Evolutionary conservation across 1,139 yeast species (phyloP).

Genomic region (Candida sojae): DNA sequence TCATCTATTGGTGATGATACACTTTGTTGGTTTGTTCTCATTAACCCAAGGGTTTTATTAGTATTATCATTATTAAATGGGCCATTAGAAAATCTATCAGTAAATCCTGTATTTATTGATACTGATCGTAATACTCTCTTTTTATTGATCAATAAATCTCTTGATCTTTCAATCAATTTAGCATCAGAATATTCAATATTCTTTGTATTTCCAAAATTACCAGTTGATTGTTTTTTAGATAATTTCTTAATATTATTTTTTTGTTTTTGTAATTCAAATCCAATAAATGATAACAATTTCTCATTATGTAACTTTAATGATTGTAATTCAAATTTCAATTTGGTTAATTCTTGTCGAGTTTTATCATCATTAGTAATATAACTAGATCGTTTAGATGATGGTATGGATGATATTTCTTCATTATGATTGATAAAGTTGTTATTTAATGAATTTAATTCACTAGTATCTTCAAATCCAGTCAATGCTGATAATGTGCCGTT

Average conservation of each 20-base stretch:
- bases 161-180: slow-evolving; percentile 47
- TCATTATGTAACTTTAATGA: slow-evolving; percentile 58
- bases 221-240: slow-evolving; percentile 37
- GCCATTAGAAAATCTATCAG: slow-evolving; percentile 4
- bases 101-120: slow-evolving; percentile 41
- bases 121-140: slow-evolving; percentile 48
- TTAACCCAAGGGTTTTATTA: no score
- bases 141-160: slow-evolving; percentile 43
- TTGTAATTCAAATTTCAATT: slow-evolving; percentile 54
- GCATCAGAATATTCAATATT: slow-evolving; percentile 56
- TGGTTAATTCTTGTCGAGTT: slow-evolving; percentile 52
- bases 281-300: slow-evolving; percentile 56
- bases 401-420: slow-evolving; percentile 4
- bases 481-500: slow-evolving; percentile 15
- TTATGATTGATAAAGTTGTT: slow-evolving; percentile 7
- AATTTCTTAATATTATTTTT: slow-evolving; percentile 44
- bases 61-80: slow-evolving; percentile 14
- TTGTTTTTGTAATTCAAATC: slow-evolving; percentile 55
- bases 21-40: slow-evolving; percentile 4
- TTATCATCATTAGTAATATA: slow-evolving; percentile 29
- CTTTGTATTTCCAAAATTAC: slow-evolving; percentile 5
- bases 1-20: background rate
- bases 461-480: slow-evolving; percentile 15
- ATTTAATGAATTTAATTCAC: slow-evolving; percentile 10
- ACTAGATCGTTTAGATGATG: slow-evolving; percentile 42